These are phyloP conservation scores for Ceratobasidium sp. DNA, from an alignment of 1,284 basidiomycete genomes.

Conservation along the genomic window DNA sequence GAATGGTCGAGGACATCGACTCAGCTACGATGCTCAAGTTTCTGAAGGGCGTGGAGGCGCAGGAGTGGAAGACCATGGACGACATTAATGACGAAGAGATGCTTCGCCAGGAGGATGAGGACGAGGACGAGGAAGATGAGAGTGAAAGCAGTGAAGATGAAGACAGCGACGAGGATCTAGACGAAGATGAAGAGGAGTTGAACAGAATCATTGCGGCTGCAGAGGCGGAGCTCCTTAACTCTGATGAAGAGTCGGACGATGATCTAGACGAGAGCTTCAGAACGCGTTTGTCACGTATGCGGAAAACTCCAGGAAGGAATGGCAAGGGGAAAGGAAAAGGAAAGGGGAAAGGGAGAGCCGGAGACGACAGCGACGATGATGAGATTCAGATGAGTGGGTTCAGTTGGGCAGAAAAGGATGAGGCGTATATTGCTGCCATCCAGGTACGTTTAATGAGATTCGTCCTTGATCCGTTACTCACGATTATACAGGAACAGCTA, in stretches of 20 bases:
- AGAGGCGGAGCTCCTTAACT: too few relatives aligned
- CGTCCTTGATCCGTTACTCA: conserved; percentile 51
- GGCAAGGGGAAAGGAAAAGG: conserved; percentile 33
- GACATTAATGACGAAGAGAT: conserved; percentile 70
- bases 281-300: conserved; percentile 37
- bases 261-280: conserved; percentile 50
- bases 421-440: conserved; percentile 72
- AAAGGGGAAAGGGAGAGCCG: conserved; percentile 36
- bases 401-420: conserved; percentile 73
- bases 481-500: conserved; percentile 64
- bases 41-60: conserved; percentile 59
- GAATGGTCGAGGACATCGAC: conserved; percentile 48
- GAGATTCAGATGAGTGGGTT: conserved; percentile 45
- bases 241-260: too few relatives aligned
- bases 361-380: conserved; percentile 53
- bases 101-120: conserved; percentile 69
- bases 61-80: conserved; percentile 70
- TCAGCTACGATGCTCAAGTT: conserved; percentile 64
- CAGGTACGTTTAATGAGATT: conserved; percentile 61
- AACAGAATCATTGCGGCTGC: conserved; percentile 60
- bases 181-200: conserved; percentile 57
- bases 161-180: conserved; percentile 48
- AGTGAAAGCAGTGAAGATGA: conserved; percentile 61
- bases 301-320: conserved; percentile 20
- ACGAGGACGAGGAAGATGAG: conserved; percentile 60